A percentile compares a stretch with the other conserved stretches of the same genome.
Evolutionary conservation across 306 rosid species (phyloP).

Genomic region (Pterocarpus santalinus): DNA sequence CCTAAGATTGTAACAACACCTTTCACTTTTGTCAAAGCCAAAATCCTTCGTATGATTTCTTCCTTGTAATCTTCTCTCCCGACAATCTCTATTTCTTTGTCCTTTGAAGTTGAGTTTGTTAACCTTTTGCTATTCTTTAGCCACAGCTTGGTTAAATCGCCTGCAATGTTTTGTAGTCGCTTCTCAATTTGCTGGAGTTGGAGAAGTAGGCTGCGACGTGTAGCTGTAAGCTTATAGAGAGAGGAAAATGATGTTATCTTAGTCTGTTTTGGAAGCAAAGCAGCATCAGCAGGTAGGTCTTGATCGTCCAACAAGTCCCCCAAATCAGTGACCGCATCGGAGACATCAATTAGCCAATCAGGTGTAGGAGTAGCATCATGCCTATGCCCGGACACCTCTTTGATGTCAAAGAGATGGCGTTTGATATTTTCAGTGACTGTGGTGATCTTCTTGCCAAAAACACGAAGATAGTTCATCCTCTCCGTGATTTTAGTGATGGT

Average conservation of each 20-base stretch:
- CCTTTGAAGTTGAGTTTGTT: not conserved
- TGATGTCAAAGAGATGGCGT: not conserved
- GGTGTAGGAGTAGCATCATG: too few species aligned
- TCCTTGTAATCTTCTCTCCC: too few species aligned
- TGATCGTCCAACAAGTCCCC: not conserved
- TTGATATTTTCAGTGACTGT: not conserved
- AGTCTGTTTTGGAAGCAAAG: not conserved
- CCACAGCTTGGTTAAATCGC: too few species aligned
- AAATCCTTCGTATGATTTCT: too few species aligned
- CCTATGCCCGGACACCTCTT: not conserved
- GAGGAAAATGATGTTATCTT: not conserved
- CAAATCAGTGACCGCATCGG: not conserved
- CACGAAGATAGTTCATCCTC: not conserved
- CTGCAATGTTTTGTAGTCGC: not conserved
- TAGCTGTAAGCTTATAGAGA: not conserved
- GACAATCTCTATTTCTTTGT: too few species aligned
- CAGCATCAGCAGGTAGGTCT: not conserved
- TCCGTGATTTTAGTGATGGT: constrained; percentile 6
- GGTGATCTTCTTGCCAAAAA: not conserved
- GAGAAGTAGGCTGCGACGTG: not conserved
- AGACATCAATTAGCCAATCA: not conserved
- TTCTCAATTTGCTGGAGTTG: not conserved
- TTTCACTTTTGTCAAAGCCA: too few species aligned
- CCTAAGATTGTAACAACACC: too few species aligned
- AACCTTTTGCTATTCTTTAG: not conserved